phyloP scores from a whole-genome alignment of 2,329 filamentous ascomycete genomes.

The Arthrobotrys pseudoclavata region DNA sequence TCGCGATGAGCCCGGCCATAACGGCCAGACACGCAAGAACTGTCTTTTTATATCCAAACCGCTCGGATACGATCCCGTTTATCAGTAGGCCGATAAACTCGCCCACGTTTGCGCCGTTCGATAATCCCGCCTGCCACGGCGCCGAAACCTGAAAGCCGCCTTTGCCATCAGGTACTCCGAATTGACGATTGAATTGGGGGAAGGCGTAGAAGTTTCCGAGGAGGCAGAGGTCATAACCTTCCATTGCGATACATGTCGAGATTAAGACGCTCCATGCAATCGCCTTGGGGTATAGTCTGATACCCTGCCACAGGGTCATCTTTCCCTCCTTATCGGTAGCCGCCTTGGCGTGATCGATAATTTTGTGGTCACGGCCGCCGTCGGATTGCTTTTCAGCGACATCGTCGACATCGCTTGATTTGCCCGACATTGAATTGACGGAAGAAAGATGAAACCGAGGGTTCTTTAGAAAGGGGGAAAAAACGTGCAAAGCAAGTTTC shows the following conservation, averaged over 20 bases:
- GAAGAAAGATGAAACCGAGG: background rate
- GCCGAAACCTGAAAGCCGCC: constrained; percentile 51
- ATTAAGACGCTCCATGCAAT: constrained; percentile 86
- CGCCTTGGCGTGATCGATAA: constrained; percentile 44
- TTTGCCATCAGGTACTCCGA: constrained; percentile 38
- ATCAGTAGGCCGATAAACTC: constrained; percentile 71
- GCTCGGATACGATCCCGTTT: constrained; percentile 70
- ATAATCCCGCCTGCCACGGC: constrained; percentile 52
- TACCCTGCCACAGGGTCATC: constrained; percentile 81
- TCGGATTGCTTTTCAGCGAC: constrained; percentile 41
- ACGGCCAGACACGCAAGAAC: constrained; percentile 69
- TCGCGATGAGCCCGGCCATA: constrained; percentile 69
- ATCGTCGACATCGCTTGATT: constrained; percentile 29
- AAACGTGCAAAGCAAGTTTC: background rate
- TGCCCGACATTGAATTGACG: constrained; percentile 33
- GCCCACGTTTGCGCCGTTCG: constrained; percentile 66
- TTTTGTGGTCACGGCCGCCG: constrained; percentile 45
- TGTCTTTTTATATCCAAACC: constrained; percentile 71
- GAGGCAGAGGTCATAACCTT: constrained; percentile 85
- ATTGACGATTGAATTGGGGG: constrained; percentile 59
- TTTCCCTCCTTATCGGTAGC: constrained; percentile 73
- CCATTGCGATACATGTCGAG: constrained; percentile 92
- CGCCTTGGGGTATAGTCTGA: constrained; percentile 87
- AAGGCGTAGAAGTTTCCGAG: constrained; percentile 75
- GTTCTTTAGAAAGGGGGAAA: background rate